These are phyloP conservation scores for Rhamnella rubrinervis DNA, from an alignment of 331 rosid species.

Conservation along the genomic window DNA sequence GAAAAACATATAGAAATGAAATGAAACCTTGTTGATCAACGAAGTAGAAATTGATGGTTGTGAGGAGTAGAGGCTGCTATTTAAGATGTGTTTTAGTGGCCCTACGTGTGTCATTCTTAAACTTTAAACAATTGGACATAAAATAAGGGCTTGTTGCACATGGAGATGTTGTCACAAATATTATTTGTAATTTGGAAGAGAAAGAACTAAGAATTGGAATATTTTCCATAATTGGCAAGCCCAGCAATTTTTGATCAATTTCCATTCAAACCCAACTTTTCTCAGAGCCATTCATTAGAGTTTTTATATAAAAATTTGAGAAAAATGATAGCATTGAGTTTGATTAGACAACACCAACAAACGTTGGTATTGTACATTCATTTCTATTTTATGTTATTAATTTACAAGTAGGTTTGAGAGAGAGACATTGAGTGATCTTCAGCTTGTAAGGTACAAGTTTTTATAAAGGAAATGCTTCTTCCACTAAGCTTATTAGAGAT, in stretches of 20 bases:
- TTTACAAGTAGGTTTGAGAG: slow-evolving; percentile 7
- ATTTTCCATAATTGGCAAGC: slow-evolving; percentile 43
- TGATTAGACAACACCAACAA: slow-evolving; percentile 80
- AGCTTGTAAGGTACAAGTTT: slow-evolving; percentile 17
- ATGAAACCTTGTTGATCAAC: no score
- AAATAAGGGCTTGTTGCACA: slow-evolving; percentile 44
- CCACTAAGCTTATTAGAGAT: slow-evolving; percentile 37
- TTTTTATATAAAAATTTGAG: background rate
- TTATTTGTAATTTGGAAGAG: slow-evolving; percentile 24
- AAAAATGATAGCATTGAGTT: slow-evolving; percentile 22
- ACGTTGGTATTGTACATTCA: slow-evolving; percentile 19
- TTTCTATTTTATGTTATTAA: background rate
- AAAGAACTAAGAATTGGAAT: slow-evolving; percentile 32
- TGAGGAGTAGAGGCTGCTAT: slow-evolving; percentile 38
- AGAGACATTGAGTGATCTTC: background rate
- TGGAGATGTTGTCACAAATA: slow-evolving; percentile 37
- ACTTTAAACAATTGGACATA: slow-evolving; percentile 28
- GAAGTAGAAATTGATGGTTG: slow-evolving; percentile 9
- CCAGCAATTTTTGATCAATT: slow-evolving; percentile 23
- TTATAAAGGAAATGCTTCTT: slow-evolving; percentile 47
- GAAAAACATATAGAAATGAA: no score
- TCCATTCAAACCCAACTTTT: slow-evolving; percentile 11
- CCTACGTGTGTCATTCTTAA: slow-evolving; percentile 45
- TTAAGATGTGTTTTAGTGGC: slow-evolving; percentile 49
- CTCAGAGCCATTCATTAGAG: slow-evolving; percentile 34